Evolutionary conservation across 2,329 filamentous ascomycete genomes (phyloP).

Genomic region (Trichoderma sp.): DNA sequence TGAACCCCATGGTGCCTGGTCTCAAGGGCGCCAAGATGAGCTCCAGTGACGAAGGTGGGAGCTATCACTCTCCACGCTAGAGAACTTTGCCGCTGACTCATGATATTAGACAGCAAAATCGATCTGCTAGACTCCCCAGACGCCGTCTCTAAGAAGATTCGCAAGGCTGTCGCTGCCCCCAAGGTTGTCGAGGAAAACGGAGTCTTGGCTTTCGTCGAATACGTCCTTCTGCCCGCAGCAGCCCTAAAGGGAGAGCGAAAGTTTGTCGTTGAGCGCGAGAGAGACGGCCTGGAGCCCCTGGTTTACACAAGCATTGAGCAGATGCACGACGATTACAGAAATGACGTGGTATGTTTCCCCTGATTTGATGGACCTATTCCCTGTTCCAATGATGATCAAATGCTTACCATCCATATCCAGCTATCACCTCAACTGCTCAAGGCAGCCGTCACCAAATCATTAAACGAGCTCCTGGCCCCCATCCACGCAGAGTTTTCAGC

Average conservation of each 20-base stretch:
- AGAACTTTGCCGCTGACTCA: not conserved
- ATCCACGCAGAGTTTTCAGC: slow-evolving; percentile 75
- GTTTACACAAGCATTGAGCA: slow-evolving; percentile 77
- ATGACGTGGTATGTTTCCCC: slow-evolving; percentile 68
- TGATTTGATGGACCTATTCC: not conserved
- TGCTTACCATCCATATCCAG: slow-evolving; percentile 30
- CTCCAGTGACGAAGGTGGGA: slow-evolving; percentile 66
- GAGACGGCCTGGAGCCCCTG: slow-evolving; percentile 71
- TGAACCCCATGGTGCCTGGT: slow-evolving; percentile 83
- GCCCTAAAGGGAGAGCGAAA: slow-evolving; percentile 63
- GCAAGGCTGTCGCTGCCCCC: slow-evolving; percentile 80
- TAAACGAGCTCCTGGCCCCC: slow-evolving; percentile 74
- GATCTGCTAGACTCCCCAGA: slow-evolving; percentile 85
- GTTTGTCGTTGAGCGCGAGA: slow-evolving; percentile 69
- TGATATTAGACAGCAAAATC: slow-evolving; percentile 74
- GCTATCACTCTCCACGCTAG: not conserved
- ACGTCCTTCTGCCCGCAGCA: slow-evolving; percentile 78
- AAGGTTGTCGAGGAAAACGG: slow-evolving; percentile 83
- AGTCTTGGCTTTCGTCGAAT: slow-evolving; percentile 82
- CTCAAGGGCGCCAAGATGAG: slow-evolving; percentile 86
- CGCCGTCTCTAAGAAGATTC: slow-evolving; percentile 76
- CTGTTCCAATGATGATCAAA: not conserved
- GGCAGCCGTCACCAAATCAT: slow-evolving; percentile 73
- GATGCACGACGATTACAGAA: slow-evolving; percentile 78
- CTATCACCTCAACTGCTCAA: slow-evolving; percentile 88